Base-by-base conservation (phyloP, 768 basidiomycete species). In the Mycena amicta region DNA sequence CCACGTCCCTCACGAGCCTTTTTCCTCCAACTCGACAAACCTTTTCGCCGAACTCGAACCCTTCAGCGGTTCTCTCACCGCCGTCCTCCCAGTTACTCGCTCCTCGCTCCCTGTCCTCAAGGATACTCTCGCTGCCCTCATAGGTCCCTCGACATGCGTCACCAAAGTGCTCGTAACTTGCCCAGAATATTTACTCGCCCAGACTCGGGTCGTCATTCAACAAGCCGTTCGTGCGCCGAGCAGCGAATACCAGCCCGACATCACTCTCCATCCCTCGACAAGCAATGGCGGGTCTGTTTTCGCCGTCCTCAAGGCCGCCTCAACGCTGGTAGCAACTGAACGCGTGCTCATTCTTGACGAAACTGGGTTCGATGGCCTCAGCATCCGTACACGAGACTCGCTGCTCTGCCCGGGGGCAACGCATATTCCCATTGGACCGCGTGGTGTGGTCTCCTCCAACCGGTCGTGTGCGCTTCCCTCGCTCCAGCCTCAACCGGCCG, bases 301-400 rank as follows among this genome's bases (percentile, higher is more conserved):
- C 37, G 77, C 64, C 23, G 64, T 70, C 33, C 57, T 87, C n/a
- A 68, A 70, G 25, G 68, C 71, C 6, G 22, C 20, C 25, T 72
- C 77, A 28, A 62, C 73, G 4, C 75, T 74, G 27, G 71, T 75
- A 25, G 71, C 77, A 13, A 80, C 83, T 0, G 75, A 79, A 25
- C 83, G 81, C 77, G 65, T 83, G 8, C 75, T 89, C 13, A 51
- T 88, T 6, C 71, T 87, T 53, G 82, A 83, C 53, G 74, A 82
- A 47, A 55, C 63, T 43, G 85, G 79, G 8, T 60, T 88, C 8
- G 26, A 61, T 3, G 60, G 69, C 6, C 40, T 82, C 39, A 67
- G 74, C 46, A 59, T 68, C 29, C 58, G 67, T 23, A 73, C 74
- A 13, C 72, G 70, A 56, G 56, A 70, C 3, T 66, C 72, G 47